Evolutionary conservation across 2,329 filamentous ascomycete species (phyloP).

Genomic region (Fonsecaea monophora): DNA sequence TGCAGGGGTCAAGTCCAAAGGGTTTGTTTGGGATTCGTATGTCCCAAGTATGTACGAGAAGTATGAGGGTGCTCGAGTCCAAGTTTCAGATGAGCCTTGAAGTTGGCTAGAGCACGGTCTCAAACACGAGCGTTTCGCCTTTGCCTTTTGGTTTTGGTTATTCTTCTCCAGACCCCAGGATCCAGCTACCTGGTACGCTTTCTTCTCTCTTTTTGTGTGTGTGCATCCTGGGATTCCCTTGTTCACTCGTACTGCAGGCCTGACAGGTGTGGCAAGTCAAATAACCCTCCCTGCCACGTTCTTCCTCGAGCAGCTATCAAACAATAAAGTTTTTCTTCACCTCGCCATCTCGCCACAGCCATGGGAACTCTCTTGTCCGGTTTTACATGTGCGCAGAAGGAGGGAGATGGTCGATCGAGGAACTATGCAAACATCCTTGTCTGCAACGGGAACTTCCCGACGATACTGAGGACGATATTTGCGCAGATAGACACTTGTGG

Average conservation of each 20-base stretch:
- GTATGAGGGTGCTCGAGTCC: not conserved
- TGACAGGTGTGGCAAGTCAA: not conserved
- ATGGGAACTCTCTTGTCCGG: too few relatives aligned
- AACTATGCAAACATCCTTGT: not conserved
- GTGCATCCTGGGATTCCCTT: not conserved
- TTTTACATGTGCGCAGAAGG: too few relatives aligned
- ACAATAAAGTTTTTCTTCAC: not conserved
- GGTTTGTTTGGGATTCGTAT: not conserved
- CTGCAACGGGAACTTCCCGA: not conserved
- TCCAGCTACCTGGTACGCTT: not conserved
- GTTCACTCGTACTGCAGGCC: not conserved
- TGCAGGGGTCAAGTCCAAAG: slow-evolving; percentile 10
- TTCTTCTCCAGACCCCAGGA: slow-evolving; percentile 8
- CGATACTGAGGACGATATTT: not conserved
- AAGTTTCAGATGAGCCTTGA: not conserved
- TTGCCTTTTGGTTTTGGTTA: too few relatives aligned
- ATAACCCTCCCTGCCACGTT: not conserved
- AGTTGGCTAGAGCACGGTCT: slow-evolving; percentile 10
- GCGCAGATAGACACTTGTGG: too few relatives aligned
- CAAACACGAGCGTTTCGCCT: slow-evolving; percentile 17
- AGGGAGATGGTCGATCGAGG: too few relatives aligned
- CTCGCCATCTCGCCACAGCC: not conserved
- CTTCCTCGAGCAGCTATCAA: too few relatives aligned
- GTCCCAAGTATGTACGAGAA: not conserved
- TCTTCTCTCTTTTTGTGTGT: too few relatives aligned